Conservation (phyloP, 768 basidiomycete genomes). For the Mycena rebaudengoi region DNA sequence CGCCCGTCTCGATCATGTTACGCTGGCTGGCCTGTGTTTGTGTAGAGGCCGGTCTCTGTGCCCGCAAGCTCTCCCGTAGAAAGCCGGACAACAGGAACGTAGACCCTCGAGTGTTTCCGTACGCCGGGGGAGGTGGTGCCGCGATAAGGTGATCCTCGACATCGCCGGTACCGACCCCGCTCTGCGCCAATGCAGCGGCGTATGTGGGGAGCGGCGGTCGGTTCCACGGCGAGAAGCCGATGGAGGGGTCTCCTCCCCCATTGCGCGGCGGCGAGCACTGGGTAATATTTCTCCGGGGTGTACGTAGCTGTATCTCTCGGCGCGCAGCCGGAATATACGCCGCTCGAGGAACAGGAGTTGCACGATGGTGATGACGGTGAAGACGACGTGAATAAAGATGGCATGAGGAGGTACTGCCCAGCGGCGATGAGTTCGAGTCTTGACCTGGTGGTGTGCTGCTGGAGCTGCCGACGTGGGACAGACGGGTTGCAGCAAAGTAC, state of each 20-base stretch:
- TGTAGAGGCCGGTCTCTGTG: slow-evolving; percentile 53
- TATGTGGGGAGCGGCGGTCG: slow-evolving; percentile 76
- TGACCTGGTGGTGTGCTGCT: neutral
- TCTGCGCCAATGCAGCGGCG: slow-evolving; percentile 72
- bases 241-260: slow-evolving; percentile 36
- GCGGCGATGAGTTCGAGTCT: slow-evolving; percentile 18
- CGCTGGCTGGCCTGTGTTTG: slow-evolving; percentile 40
- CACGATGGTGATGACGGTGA: slow-evolving; percentile 57
- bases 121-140: slow-evolving; percentile 76
- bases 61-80: slow-evolving; percentile 56
- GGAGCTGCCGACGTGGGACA: neutral
- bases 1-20: slow-evolving; percentile 31
- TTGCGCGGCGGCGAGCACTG: slow-evolving; percentile 40
- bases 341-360: slow-evolving; percentile 73
- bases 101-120: slow-evolving; percentile 77
- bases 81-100: slow-evolving; percentile 65
- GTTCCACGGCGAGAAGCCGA: slow-evolving; percentile 74
- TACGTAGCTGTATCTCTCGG: slow-evolving; percentile 64
- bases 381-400: slow-evolving; percentile 72
- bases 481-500: slow-evolving; percentile 50
- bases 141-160: slow-evolving; percentile 78
- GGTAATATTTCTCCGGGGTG: slow-evolving; percentile 69
- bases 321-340: slow-evolving; percentile 68
- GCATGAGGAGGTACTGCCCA: slow-evolving; percentile 40
- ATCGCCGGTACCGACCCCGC: slow-evolving; percentile 76